Evolutionary conservation across 1,139 yeast species (phyloP).

Genomic region (Pichia sp.): DNA sequence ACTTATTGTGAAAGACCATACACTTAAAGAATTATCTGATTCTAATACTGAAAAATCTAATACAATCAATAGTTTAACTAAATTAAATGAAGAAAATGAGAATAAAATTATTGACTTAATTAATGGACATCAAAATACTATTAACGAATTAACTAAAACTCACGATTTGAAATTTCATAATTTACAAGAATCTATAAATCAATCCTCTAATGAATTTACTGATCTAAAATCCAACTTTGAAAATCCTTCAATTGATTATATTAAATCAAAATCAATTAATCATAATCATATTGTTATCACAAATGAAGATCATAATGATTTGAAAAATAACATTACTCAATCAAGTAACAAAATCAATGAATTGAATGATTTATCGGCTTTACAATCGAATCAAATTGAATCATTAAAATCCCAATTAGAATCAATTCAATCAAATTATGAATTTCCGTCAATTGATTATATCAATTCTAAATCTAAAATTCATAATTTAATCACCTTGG

Average conservation of each 20-base stretch:
- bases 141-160: neutral
- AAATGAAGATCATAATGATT: slow-evolving; percentile 2
- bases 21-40: neutral
- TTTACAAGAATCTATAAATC: neutral
- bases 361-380: neutral
- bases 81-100: neutral
- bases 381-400: slow-evolving; percentile 16
- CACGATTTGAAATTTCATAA: neutral
- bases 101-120: too few relatives aligned
- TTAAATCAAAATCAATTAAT: slow-evolving; percentile 23
- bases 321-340: slow-evolving; percentile 9
- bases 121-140: neutral
- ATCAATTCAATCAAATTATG: neutral
- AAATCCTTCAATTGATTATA: slow-evolving; percentile 24
- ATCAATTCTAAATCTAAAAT: slow-evolving; percentile 24
- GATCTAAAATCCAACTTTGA: neutral
- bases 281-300: slow-evolving; percentile 29
- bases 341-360: neutral
- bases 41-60: neutral
- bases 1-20: neutral
- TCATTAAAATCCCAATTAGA: neutral
- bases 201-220: neutral
- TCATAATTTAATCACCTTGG: slow-evolving; percentile 23
- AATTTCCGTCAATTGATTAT: slow-evolving; percentile 20
- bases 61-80: neutral